phyloP scores from a whole-genome alignment of 2,329 filamentous ascomycete genomes.

The Fusarium dimerum region DNA sequence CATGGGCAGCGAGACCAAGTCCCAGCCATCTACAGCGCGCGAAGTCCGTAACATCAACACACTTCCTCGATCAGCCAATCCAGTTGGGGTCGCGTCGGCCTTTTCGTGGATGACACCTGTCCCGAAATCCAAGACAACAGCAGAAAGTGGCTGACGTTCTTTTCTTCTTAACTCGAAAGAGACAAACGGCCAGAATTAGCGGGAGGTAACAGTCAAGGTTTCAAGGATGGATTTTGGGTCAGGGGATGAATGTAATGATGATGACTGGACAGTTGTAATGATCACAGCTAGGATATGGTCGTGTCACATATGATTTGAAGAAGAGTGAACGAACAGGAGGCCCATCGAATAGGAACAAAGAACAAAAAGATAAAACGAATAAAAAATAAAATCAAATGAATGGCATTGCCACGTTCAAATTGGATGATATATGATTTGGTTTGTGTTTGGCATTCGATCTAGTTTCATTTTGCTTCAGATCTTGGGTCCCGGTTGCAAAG shows the following conservation, averaged over 20 bases:
- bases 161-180: too few relatives aligned
- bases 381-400: too few relatives aligned
- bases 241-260: background rate
- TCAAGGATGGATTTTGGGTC: conserved; percentile 1
- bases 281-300: background rate
- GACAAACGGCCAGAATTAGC: background rate
- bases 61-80: conserved; percentile 69
- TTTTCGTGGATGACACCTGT: conserved; percentile 84
- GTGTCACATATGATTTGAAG: background rate
- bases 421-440: too few relatives aligned
- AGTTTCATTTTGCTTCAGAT: conserved; percentile 39
- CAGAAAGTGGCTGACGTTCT: conserved; percentile 29
- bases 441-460: too few relatives aligned
- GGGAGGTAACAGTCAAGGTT: background rate
- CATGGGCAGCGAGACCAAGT: conserved; percentile 41
- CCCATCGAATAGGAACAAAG: too few relatives aligned
- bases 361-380: too few relatives aligned
- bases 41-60: conserved; percentile 41
- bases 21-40: conserved; percentile 35
- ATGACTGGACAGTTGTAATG: background rate
- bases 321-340: background rate
- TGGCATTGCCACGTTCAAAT: too few relatives aligned
- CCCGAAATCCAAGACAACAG: conserved; percentile 38
- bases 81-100: conserved; percentile 87
- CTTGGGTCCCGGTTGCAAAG: conserved; percentile 59